Evolutionary conservation across 2,329 filamentous ascomycete genomes (phyloP).

Genomic region (Beauveria rudraprayagi): DNA sequence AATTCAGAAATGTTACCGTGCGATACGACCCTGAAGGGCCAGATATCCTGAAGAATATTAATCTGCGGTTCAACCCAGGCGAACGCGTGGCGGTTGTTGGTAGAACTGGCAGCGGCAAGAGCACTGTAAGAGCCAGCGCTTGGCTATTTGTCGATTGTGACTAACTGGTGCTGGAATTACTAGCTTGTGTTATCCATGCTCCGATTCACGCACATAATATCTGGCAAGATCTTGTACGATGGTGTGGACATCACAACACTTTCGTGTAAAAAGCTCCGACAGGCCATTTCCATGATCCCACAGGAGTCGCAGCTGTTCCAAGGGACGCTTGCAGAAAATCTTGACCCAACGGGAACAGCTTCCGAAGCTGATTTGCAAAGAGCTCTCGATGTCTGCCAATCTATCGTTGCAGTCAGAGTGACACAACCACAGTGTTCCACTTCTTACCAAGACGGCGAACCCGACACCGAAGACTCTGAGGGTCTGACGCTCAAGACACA

Average conservation of each 20-base stretch:
- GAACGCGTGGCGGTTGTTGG: conserved; percentile 74
- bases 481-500: conserved; percentile 33
- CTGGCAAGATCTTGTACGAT: conserved; percentile 46
- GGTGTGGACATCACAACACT: conserved; percentile 46
- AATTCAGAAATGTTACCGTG: conserved; percentile 44
- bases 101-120: conserved; percentile 76
- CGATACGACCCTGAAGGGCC: conserved; percentile 37
- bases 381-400: conserved; percentile 54
- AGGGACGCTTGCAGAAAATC: conserved; percentile 44
- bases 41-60: conserved; percentile 42
- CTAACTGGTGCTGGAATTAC: background rate
- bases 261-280: conserved; percentile 40
- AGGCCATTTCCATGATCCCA: conserved; percentile 49
- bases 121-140: conserved; percentile 47
- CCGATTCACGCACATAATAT: conserved; percentile 44
- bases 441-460: conserved; percentile 8
- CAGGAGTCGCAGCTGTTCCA: conserved; percentile 53
- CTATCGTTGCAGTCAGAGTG: conserved; percentile 44
- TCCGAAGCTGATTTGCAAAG: conserved; percentile 45
- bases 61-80: conserved; percentile 50
- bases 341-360: conserved; percentile 55
- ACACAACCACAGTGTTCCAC: conserved; percentile 22
- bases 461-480: conserved; percentile 16
- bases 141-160: too few relatives aligned
- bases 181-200: conserved; percentile 46